Percentiles rank a stretch among this genome's conserved stretches.
Evolutionary conservation across 1,284 basidiomycete species (phyloP).

Genomic region (Albatrellus sp.): DNA sequence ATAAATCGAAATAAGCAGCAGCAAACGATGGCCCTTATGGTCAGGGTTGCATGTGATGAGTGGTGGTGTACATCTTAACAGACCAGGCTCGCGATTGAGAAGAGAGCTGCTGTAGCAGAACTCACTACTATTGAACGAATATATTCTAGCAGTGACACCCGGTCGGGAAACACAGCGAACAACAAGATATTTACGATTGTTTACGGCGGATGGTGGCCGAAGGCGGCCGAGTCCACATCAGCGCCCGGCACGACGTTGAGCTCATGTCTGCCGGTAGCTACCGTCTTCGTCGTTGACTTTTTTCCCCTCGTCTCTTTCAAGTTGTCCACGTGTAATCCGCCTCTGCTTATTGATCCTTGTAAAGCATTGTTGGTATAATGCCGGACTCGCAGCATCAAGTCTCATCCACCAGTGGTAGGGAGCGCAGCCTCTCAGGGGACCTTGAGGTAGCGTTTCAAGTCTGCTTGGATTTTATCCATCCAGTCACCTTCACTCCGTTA

Average conservation of each 20-base stretch:
- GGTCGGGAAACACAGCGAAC: background rate
- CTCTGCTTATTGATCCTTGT: background rate
- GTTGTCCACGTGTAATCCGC: background rate
- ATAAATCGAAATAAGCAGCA: too few relatives aligned
- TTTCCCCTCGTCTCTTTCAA: background rate
- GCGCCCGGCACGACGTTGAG: background rate
- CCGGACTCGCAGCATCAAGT: background rate
- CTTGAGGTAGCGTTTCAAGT: slow-evolving; percentile 28
- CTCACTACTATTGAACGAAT: too few relatives aligned
- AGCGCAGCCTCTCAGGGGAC: slow-evolving; percentile 46
- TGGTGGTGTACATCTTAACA: too few relatives aligned
- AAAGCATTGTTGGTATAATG: background rate
- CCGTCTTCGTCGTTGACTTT: background rate
- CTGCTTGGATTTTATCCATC: slow-evolving; percentile 9
- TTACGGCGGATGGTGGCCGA: background rate
- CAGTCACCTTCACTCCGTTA: slow-evolving; percentile 15
- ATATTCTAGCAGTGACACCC: background rate
- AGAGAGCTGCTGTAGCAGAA: too few relatives aligned
- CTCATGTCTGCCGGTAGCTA: background rate
- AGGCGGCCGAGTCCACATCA: background rate
- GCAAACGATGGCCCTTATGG: too few relatives aligned
- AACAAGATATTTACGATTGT: background rate
- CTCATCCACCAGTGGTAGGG: slow-evolving; percentile 21
- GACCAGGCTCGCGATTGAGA: too few relatives aligned
- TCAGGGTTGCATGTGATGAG: too few relatives aligned